Evolutionary conservation across 1,284 basidiomycete genomes (phyloP), one percentile per base, ranked within the genome.

Genomic region (Hymenochaete sp.): DNA sequence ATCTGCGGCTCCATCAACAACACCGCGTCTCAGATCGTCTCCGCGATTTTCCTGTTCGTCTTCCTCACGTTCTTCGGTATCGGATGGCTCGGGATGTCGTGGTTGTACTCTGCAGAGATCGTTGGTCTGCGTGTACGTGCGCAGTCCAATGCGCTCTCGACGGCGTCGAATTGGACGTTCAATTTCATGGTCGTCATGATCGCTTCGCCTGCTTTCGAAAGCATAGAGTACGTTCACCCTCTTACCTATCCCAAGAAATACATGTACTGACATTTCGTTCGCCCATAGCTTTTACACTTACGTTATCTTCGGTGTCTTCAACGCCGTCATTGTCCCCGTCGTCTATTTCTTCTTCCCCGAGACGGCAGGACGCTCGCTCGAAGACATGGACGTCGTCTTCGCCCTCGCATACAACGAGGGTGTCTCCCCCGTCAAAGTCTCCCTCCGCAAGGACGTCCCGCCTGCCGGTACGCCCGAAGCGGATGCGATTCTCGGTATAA

Each of bases 41-140:
- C 75, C 26, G 68, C 75, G 1, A 71, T 76, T 7, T 69, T 82
- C 58, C 70, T 79, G 54, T 82, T 80, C 59, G 61, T 79, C 26
- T 84, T 82, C 62, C 81, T 83, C 56, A 71, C 82, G 29, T 78
- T 79, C 65, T 83, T 82, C 60, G 79, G 78, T 0, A 67, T 82
- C 45, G 81, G 79, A 28, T 82, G 79, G 79, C 71, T 82, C 58
- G 79, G 79, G 19, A 81, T 83, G 75, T 78, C 80, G 4, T 80
- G 79, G 76, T 62, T 81, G 44, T 78, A 78, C 53, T 75, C 79
- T 44, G 79, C 78, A n/a, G 78, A 82, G 58, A 76, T 81, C 38
- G 73, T 76, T 14, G 72, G 74, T 14, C 58, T 82, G 21, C 67
- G 73, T 16, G 77, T 82, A 52, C 68, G 79, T 48, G 77, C 76